Percentiles rank a stretch among this genome's conserved stretches.
Evolutionary conservation across 2,329 filamentous ascomycete species (phyloP).

Genomic region (Cercospora berteroae): DNA sequence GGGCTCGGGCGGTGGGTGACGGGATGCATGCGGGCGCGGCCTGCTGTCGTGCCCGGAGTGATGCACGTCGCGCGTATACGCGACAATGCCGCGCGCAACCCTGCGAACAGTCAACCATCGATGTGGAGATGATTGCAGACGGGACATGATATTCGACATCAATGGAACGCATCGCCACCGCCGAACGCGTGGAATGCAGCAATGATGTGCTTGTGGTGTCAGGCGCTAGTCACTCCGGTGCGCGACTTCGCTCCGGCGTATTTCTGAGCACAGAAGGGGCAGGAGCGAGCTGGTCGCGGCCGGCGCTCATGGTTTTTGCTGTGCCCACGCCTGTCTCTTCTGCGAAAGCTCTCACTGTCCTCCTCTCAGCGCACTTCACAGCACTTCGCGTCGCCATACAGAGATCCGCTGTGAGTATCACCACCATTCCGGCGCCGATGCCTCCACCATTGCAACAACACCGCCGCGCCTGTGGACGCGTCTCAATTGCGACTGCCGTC

Average conservation of each 20-base stretch:
- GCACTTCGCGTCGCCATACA: background rate
- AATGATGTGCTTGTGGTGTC: background rate
- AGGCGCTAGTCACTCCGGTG: background rate
- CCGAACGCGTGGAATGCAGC: background rate
- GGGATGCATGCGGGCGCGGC: background rate
- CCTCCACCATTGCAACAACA: conserved; percentile 3
- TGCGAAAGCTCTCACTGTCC: conserved; percentile 3
- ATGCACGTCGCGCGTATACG: background rate
- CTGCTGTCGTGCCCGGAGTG: background rate
- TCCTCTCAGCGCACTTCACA: conserved; percentile 8
- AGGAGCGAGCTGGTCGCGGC: background rate
- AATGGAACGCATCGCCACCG: background rate
- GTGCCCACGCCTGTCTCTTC: background rate
- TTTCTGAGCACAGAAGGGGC: background rate
- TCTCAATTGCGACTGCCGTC: background rate
- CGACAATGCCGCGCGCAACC: background rate
- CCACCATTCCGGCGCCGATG: background rate
- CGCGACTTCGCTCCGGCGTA: background rate
- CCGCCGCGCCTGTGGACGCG: conserved; percentile 12
- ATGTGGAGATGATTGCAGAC: background rate
- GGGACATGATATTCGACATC: background rate
- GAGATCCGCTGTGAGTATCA: conserved; percentile 9
- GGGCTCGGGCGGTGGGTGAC: background rate
- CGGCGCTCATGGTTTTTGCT: background rate
- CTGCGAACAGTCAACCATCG: background rate